These are phyloP conservation scores for Grigorovia transvaalensis DNA, from an alignment of 805 yeast species.

Conservation along the genomic window DNA sequence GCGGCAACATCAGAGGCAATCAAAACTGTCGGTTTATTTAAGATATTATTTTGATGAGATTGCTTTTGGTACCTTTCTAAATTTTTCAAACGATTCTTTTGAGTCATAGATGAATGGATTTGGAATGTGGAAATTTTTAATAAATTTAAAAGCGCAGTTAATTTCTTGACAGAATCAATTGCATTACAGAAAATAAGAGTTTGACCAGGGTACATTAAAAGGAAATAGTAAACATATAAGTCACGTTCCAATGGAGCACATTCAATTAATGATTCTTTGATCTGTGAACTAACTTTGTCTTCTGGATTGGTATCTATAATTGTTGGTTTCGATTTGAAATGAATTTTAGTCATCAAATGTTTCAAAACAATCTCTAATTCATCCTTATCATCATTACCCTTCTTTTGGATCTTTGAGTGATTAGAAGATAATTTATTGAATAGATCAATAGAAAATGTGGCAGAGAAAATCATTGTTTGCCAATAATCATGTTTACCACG, in stretches of 20 bases:
- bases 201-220: constrained; percentile 77
- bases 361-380: constrained; percentile 51
- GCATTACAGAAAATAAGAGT: constrained; percentile 88
- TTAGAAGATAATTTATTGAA: constrained; percentile 58
- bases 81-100: constrained; percentile 79
- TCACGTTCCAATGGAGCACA: constrained; percentile 89
- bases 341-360: constrained; percentile 56
- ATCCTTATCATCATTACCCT: constrained; percentile 15
- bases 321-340: constrained; percentile 59
- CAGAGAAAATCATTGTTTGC: constrained; percentile 91
- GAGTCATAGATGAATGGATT: constrained; percentile 89
- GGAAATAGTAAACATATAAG: constrained; percentile 76
- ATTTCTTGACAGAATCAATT: constrained; percentile 86
- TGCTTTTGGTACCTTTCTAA: constrained; percentile 48
- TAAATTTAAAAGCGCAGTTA: constrained; percentile 64
- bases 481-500: constrained; percentile 34
- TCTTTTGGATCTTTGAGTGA: constrained; percentile 17
- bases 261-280: constrained; percentile 81
- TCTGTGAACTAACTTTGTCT: constrained; percentile 60
- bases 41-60: constrained; percentile 29
- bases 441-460: constrained; percentile 78
- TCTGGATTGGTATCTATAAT: constrained; percentile 82
- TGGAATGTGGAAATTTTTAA: constrained; percentile 61
- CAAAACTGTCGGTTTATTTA: constrained; percentile 51
- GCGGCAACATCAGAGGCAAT: constrained; percentile 98